These are phyloP conservation scores for Cladophialophora immunda DNA, from an alignment of 2,329 filamentous ascomycete species.

Conservation along the genomic window DNA sequence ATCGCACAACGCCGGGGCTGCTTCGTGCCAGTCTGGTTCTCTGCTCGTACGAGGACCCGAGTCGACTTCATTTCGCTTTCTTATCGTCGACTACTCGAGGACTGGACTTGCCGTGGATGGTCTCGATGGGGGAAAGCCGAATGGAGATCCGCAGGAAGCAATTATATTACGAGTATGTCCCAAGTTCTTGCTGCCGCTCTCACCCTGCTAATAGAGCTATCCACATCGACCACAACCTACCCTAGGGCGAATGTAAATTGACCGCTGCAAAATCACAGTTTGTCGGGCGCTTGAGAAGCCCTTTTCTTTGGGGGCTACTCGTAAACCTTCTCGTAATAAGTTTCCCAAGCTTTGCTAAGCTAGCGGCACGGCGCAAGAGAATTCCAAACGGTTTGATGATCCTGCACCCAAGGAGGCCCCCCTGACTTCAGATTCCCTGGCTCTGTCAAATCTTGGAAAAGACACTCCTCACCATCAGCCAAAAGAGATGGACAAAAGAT, in stretches of 20 bases:
- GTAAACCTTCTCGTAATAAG: too few species aligned
- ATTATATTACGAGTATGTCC: too few species aligned
- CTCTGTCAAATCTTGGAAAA: background rate
- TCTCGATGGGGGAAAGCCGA: background rate
- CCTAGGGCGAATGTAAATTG: background rate
- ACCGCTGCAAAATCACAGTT: background rate
- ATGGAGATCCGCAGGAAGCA: background rate
- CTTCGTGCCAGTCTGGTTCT: too few species aligned
- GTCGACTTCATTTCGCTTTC: background rate
- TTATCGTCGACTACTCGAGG: background rate
- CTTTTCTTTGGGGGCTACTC: background rate
- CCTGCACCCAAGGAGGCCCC: too few species aligned
- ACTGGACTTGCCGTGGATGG: background rate
- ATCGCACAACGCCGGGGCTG: background rate
- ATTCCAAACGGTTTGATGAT: background rate
- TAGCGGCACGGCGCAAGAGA: background rate
- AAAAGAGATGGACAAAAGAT: background rate
- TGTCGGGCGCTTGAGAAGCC: background rate
- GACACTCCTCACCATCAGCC: background rate
- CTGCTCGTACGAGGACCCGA: too few species aligned
- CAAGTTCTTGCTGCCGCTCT: background rate
- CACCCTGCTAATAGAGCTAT: background rate
- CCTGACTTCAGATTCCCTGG: too few species aligned
- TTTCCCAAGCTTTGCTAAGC: background rate
- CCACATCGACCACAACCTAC: background rate